Conservation (phyloP, 495 filamentous ascomycete species). For the Aspergillus steynii region DNA sequence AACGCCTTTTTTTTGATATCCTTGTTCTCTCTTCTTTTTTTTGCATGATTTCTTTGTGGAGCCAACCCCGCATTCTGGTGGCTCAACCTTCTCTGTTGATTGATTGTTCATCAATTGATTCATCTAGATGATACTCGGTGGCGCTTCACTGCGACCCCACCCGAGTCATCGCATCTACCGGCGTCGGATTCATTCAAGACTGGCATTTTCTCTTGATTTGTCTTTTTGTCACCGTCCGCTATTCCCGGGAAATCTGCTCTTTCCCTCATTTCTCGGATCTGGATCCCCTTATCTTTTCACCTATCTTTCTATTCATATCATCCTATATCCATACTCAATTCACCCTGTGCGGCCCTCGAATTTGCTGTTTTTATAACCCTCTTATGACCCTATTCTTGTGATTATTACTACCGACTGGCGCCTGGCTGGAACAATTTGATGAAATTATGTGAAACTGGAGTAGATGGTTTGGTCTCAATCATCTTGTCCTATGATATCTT, state of each 20-base stretch:
- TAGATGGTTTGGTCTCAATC: constrained; percentile 1
- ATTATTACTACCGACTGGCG: not conserved
- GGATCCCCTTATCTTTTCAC: not conserved
- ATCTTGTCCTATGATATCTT: not conserved
- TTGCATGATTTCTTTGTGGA: not conserved
- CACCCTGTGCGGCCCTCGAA: not conserved
- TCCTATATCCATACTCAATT: not conserved
- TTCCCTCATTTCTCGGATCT: not conserved
- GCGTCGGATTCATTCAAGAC: not conserved
- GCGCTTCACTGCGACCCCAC: not conserved
- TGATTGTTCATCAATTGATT: not conserved
- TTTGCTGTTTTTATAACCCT: constrained; percentile 2
- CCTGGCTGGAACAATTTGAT: constrained; percentile 1
- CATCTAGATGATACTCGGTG: not conserved
- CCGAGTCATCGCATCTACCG: not conserved
- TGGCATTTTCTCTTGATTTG: not conserved
- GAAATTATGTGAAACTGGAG: constrained; percentile 1
- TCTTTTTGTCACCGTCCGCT: not conserved
- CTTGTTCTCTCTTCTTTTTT: not conserved
- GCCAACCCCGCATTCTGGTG: too few species aligned
- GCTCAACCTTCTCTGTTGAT: too few species aligned
- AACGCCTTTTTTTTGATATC: too few species aligned
- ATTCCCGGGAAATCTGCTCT: not conserved
- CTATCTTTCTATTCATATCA: not conserved
- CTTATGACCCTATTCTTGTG: not conserved